Evolutionary conservation across 2,329 filamentous ascomycete genomes (phyloP).

Genomic region (Teratosphaeria pseudoeucalypti): DNA sequence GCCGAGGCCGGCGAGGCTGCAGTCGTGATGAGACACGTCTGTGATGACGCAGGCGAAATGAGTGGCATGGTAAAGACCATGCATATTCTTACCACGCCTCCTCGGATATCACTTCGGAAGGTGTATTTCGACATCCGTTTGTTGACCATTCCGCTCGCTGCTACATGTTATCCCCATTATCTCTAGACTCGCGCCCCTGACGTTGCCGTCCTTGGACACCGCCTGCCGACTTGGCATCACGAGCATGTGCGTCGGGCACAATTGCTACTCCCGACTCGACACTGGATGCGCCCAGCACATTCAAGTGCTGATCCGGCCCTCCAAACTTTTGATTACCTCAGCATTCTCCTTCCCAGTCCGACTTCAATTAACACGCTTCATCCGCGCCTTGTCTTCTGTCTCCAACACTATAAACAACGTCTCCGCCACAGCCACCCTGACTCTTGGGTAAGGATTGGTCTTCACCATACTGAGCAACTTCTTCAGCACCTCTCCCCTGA

Average conservation of each 20-base stretch:
- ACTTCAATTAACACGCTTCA: not conserved
- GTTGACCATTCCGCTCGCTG: no score
- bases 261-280: no score
- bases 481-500: constrained; percentile 48
- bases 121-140: no score
- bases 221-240: no score
- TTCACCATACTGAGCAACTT: constrained; percentile 63
- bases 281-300: no score
- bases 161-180: no score
- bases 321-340: not conserved
- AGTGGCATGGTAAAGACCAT: no score
- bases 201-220: no score
- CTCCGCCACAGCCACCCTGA: constrained; percentile 41
- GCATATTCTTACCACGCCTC: no score
- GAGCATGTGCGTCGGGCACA: no score
- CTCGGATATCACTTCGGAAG: no score
- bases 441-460: constrained; percentile 68
- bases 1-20: not conserved
- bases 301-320: not conserved
- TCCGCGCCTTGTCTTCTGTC: not conserved
- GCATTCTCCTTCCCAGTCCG: not conserved
- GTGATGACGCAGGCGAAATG: not conserved
- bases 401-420: constrained; percentile 26
- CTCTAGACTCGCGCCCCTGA: no score
- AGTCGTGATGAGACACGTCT: not conserved